Evolutionary conservation across 257 asterid species (phyloP), one percentile per base, ranked within the genome.

Genomic region (Ocimum tenuiflorum): DNA sequence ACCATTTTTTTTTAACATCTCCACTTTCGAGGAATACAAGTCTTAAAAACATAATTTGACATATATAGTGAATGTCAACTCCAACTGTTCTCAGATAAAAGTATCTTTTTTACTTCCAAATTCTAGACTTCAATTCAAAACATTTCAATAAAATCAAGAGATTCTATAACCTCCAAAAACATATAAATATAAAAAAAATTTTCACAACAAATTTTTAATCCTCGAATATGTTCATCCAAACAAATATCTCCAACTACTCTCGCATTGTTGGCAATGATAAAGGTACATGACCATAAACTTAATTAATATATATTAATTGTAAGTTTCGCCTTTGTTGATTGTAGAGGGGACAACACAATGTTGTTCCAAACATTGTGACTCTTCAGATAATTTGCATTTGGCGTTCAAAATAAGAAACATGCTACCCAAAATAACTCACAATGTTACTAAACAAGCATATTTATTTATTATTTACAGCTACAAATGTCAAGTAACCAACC

Each of bases 331-430:
- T 9, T 23, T 10, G 31, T 68, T 48, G 29, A 46, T n/a, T 7
- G n/a, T 10, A 3, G 51, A 46, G 22, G 60, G 14, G 14, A 33
- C 47, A 18, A 11, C 36, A 42, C 58, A 55, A 55, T 38, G 31
- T 51, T 53, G 70, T 53, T 33, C 22, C 12, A 49, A 47, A 63
- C 14, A 27, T 38, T 57, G n/a, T 38, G 50, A 65, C 72, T 35
- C 62, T 36, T 14, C 14, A 42, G 18, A 36, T 7, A 62, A 6
- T 57, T 8, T 57, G 73, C 73, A 59, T 67, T 66, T 73, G 69
- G 67, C 68, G 43, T 36, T 12, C 62, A 29, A 42, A 47, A 39
- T 17, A 24, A 58, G 41, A 19, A 19, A 45, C 29, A 66, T 1
- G 29, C 13, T n/a, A 20, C 14, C 63, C 3, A 57, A 29, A 29